Evolutionary conservation across 495 filamentous ascomycete species (phyloP).

Genomic region (Tuber aestivum): DNA sequence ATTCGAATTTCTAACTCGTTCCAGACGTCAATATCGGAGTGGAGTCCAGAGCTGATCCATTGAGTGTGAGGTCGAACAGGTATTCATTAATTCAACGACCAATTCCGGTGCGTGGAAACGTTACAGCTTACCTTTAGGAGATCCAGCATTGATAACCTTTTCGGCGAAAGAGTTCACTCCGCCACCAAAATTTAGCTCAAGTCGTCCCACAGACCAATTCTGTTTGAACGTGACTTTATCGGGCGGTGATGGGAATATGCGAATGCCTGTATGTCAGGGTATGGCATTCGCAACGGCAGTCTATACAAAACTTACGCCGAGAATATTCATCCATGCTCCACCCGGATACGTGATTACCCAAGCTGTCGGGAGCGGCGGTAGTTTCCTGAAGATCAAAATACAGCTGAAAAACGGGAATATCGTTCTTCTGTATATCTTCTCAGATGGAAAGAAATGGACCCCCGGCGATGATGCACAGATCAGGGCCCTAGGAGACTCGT

Average conservation of each 20-base stretch:
- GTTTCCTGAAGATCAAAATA: neutral
- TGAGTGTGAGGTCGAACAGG: neutral
- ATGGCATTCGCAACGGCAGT: conserved; percentile 76
- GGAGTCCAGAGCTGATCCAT: neutral
- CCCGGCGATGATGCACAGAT: neutral
- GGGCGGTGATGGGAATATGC: conserved; percentile 11
- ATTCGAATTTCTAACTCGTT: neutral
- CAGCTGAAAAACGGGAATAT: neutral
- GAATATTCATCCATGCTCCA: conserved; percentile 63
- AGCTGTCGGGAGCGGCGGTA: neutral
- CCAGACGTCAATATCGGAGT: neutral
- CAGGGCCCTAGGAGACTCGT: neutral
- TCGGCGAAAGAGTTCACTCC: conserved; percentile 8
- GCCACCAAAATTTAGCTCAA: neutral
- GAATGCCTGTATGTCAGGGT: conserved; percentile 52
- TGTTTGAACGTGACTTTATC: conserved; percentile 9
- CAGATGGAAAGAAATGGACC: conserved; percentile 19
- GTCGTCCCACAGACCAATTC: neutral
- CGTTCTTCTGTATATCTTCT: conserved; percentile 39
- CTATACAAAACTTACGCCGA: conserved; percentile 61
- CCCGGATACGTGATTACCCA: neutral
- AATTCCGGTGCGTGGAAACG: neutral
- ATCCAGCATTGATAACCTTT: conserved; percentile 1
- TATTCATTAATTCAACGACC: neutral
- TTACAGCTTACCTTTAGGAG: neutral